Base-by-base conservation (phyloP, 148 eudicot species). In the Fagopyrum esculentum region DNA sequence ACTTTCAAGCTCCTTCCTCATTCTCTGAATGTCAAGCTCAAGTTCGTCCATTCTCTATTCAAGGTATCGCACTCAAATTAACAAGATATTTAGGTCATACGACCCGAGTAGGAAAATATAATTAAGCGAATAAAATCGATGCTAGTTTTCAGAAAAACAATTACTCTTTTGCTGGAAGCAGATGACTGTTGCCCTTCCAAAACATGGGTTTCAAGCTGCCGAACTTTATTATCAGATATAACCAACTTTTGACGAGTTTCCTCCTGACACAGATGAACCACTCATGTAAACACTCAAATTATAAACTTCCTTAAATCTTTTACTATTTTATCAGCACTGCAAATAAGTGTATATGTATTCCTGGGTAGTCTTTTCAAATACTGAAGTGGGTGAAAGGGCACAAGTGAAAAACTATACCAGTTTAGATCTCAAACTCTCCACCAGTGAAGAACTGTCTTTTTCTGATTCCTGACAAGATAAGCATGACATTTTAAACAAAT, bases 201-300 rank as follows among this genome's bases (percentile, higher is more conserved):
- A 54, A 87, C 61, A 80, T 89, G 88, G 76, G 87, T 84, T 82
- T 90, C 97, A 64, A 90, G 87, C 78, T 87, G 98, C 72, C 97
- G 97, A 75, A 90, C 84, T 80, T 82, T 90, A 72, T 91, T 92
- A 49, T 94, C 98, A 76, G 97, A 90, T 66, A 64, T 26, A 69
- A 87, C 93, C 79, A 90, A 75, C 81, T 88, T 94, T 73, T 94
- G 87, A 76, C 98, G 85, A 52, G 90, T 85, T 73, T 91, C 95
- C 81, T 91, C 96, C 98, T 94, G 93, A 80, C 75, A 77, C 9
- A 76, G 70, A 10, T n/a, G 45, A 35, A n/a, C 4, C 50, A 66
- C 26, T 63, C 13, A 56, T n/a, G 45, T 57, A 52, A 45, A 61
- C 9, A 19, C 13, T 6, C 30, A 4, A 15, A 73, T 16, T 35